Conservation (phyloP, 2,329 filamentous ascomycete genomes). For the Monilinia polystroma region DNA sequence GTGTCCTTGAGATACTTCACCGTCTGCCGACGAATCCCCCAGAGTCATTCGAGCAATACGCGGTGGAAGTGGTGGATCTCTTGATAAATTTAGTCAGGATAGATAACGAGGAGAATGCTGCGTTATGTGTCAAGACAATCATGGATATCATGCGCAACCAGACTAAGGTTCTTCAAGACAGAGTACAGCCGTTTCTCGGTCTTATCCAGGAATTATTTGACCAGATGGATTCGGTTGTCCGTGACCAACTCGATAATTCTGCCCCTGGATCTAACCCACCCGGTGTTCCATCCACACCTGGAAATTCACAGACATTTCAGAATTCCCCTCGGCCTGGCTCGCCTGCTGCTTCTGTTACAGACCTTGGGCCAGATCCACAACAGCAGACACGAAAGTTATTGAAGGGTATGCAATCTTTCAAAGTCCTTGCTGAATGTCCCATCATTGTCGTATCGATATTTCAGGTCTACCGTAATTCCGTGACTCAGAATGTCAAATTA, state of each 20-base stretch:
- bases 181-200: slow-evolving; percentile 85
- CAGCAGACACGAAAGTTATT: slow-evolving; percentile 78
- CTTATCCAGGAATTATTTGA: slow-evolving; percentile 96
- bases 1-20: slow-evolving; percentile 91
- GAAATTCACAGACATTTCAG: slow-evolving; percentile 70
- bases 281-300: slow-evolving; percentile 65
- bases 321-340: slow-evolving; percentile 82
- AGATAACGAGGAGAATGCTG: slow-evolving; percentile 98
- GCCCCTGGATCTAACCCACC: slow-evolving; percentile 52
- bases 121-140: slow-evolving; percentile 96
- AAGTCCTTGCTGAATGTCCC: slow-evolving; percentile 93
- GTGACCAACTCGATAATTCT: slow-evolving; percentile 87
- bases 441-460: slow-evolving; percentile 99
- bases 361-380: slow-evolving; percentile 77
- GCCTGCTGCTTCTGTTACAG: slow-evolving; percentile 76
- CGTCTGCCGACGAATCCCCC: slow-evolving; percentile 71
- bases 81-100: slow-evolving; percentile 83
- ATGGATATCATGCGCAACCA: slow-evolving; percentile 97
- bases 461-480: slow-evolving; percentile 81
- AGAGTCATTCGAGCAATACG: slow-evolving; percentile 85
- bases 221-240: slow-evolving; percentile 91
- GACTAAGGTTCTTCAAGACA: slow-evolving; percentile 73
- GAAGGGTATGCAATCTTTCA: slow-evolving; percentile 98
- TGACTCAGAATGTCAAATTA: slow-evolving; percentile 79
- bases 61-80: slow-evolving; percentile 83